Base-by-base conservation (phyloP, 306 rosid species). In the Fragaria ananassa region DNA sequence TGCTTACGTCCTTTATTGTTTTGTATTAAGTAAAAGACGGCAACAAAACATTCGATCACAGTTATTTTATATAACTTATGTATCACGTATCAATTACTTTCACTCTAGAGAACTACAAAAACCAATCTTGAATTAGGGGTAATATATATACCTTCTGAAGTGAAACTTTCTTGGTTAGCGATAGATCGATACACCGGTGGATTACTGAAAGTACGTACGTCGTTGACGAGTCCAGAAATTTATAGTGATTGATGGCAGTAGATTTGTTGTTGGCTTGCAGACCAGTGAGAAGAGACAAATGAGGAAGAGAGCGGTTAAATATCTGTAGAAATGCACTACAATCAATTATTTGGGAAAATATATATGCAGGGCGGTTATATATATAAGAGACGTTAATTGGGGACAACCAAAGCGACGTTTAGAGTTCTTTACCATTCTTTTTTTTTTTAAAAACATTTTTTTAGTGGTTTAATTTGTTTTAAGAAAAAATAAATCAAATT, bases 301-400 rank as follows among this genome's bases (percentile, higher is more conserved):
- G 68, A 71, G 15, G 6, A 11, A 71, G 50, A 53, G 49, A 68
- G 72, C 72, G 54, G 72, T 68, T 68, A 68, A 42, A 31, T 44
- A 10, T 49, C 11, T 23, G 14, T 19, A 2, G 63, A 10, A 23
- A n/a, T 21, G 63, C 14, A 23, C 4, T 23, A 8, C 63, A 21
- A 21, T 57, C 18, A 58, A 25, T 10, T 58, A 53, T 21, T 10
- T 8, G 31, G 50, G 2, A 42, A 41, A 31, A 68, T 67, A 41
- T 68, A 39, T 67, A 42, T 44, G 6, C 4, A 44, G 1, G 13
- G 47, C 47, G 47, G 47, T 44, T 25, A 25, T 44, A 44, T 1
- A 44, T 0, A 44, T 2, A 42, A 23, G 51, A n/a, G 72, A 21
- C 72, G 21, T 44, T 58, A 1, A 58, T 58, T 58, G 37, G 35